These are phyloP conservation scores for Diaporthe batatas DNA, from an alignment of 2,329 filamentous ascomycete genomes.

Conservation along the genomic window DNA sequence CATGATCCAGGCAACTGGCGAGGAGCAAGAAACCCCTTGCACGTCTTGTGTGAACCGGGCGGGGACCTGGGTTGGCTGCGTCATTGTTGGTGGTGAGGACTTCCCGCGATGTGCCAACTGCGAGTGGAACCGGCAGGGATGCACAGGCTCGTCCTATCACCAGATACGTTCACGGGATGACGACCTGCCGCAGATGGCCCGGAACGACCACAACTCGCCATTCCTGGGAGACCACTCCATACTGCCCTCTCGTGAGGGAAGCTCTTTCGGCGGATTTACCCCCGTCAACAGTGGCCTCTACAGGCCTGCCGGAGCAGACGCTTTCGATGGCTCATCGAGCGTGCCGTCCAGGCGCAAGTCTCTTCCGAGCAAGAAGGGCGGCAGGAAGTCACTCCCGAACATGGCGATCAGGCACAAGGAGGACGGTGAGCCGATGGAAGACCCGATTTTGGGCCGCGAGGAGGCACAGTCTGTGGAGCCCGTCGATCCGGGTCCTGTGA, in stretches of 20 bases:
- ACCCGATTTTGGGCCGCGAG: constrained; percentile 35
- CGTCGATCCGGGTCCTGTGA: constrained; percentile 51
- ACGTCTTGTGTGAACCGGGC: constrained; percentile 57
- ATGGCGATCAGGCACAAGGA: constrained; percentile 36
- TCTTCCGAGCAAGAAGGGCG: constrained; percentile 38
- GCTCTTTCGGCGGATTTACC: constrained; percentile 43
- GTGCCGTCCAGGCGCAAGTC: constrained; percentile 37
- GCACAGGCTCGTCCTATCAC: constrained; percentile 40
- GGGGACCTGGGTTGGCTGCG: constrained; percentile 61
- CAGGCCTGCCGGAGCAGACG: neutral
- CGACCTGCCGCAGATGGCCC: constrained; percentile 18
- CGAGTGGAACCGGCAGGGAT: constrained; percentile 59
- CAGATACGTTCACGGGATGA: constrained; percentile 35
- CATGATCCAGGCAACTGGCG: constrained; percentile 65
- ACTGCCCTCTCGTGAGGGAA: constrained; percentile 35
- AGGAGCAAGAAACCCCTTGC: constrained; percentile 56
- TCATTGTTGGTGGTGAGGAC: constrained; percentile 56
- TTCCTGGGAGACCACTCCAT: constrained; percentile 21
- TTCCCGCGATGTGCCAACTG: constrained; percentile 66
- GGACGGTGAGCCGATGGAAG: constrained; percentile 29
- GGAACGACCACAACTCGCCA: constrained; percentile 15
- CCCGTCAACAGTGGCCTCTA: constrained; percentile 43
- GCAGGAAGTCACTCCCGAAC: constrained; percentile 38
- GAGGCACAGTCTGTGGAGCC: constrained; percentile 36
- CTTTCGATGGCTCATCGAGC: constrained; percentile 13